Evolutionary conservation across 768 basidiomycete genomes (phyloP).

Genomic region (Tricholoma hemisulphureum): DNA sequence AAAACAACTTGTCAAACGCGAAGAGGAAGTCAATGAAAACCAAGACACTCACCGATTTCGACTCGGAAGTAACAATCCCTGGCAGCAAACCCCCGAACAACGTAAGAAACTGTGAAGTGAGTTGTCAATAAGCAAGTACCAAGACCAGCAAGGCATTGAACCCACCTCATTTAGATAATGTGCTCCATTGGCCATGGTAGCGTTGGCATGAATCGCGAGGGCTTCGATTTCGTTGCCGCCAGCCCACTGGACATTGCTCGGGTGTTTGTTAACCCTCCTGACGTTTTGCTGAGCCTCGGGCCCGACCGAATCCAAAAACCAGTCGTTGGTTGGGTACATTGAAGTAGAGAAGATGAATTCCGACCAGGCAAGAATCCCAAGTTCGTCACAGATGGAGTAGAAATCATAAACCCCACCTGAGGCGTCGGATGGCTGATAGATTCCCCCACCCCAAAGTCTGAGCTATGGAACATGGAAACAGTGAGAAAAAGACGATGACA

Average conservation of each 20-base stretch:
- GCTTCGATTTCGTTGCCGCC: constrained; percentile 62
- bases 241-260: constrained; percentile 59
- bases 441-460: constrained; percentile 60
- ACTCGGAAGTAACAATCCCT: constrained; percentile 46
- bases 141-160: not conserved
- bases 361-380: constrained; percentile 61
- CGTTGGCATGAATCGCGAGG: constrained; percentile 41
- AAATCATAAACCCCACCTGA: constrained; percentile 52
- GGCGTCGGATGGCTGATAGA: constrained; percentile 45
- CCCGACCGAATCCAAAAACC: constrained; percentile 49
- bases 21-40: not conserved
- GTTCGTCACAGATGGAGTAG: constrained; percentile 56
- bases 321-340: constrained; percentile 55
- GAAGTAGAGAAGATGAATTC: constrained; percentile 61
- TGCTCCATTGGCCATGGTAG: constrained; percentile 38
- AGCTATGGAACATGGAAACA: constrained; percentile 31
- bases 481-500: not conserved
- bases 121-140: not conserved
- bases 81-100: constrained; percentile 55
- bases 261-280: constrained; percentile 53
- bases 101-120: constrained; percentile 42
- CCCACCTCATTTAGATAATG: constrained; percentile 50
- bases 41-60: constrained; percentile 39
- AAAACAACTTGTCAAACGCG: not conserved
- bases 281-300: constrained; percentile 59